Evolutionary conservation across 2,329 filamentous ascomycete genomes (phyloP).

Genomic region (Pseudogymnoascus sp.): DNA sequence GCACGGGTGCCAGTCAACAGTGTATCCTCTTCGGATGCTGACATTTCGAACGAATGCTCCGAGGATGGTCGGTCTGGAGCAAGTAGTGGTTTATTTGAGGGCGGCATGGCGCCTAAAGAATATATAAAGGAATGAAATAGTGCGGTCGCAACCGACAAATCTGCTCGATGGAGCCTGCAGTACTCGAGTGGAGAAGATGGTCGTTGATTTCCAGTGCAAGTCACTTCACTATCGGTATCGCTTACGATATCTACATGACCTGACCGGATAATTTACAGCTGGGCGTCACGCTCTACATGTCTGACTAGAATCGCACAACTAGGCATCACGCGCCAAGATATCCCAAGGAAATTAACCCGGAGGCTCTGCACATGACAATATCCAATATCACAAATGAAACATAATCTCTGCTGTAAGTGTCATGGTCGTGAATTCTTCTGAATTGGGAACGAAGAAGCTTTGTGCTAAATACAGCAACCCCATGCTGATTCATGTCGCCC

Average conservation of each 20-base stretch:
- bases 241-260: neutral
- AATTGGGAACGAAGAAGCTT: constrained; percentile 22
- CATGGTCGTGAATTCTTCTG: constrained; percentile 17
- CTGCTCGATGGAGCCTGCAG: neutral
- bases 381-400: neutral
- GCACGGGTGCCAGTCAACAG: constrained; percentile 26
- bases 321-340: neutral
- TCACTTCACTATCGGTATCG: neutral
- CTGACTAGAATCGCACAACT: neutral
- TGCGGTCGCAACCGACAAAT: neutral
- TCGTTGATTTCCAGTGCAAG: neutral
- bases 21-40: constrained; percentile 37
- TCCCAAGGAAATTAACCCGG: neutral
- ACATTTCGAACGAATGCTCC: constrained; percentile 44
- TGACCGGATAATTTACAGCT: neutral
- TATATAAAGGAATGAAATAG: neutral
- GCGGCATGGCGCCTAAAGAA: neutral
- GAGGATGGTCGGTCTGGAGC: constrained; percentile 42
- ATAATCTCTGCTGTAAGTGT: neutral
- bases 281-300: neutral
- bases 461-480: constrained; percentile 29
- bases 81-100: constrained; percentile 23
- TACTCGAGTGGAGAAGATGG: neutral
- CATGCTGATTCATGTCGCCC: constrained; percentile 28
- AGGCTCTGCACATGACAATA: neutral